Evolutionary conservation across 2,329 filamentous ascomycete species (phyloP).

Genomic region (Hirsutella minnesotensis): DNA sequence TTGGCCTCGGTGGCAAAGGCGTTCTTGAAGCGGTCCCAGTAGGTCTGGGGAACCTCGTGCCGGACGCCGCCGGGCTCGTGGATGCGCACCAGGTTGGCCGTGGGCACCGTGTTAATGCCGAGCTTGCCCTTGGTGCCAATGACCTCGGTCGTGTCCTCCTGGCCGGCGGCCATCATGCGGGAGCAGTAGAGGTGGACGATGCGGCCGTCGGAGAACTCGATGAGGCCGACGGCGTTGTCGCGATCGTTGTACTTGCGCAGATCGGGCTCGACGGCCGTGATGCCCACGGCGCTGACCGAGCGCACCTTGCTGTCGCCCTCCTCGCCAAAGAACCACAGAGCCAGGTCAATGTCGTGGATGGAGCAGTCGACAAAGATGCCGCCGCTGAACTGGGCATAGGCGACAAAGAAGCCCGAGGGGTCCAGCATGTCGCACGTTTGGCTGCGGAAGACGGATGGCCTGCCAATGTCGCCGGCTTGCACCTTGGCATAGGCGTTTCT

Average conservation of each 20-base stretch:
- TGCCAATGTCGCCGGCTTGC: slow-evolving; percentile 42
- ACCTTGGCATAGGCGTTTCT: slow-evolving; percentile 44
- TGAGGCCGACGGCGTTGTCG: slow-evolving; percentile 33
- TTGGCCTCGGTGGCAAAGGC: slow-evolving; percentile 53
- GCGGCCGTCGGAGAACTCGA: slow-evolving; percentile 52
- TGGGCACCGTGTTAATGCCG: slow-evolving; percentile 45
- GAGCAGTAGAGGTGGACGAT: slow-evolving; percentile 53
- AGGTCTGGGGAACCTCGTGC: slow-evolving; percentile 47
- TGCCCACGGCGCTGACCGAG: slow-evolving; percentile 16
- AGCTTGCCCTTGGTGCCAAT: slow-evolving; percentile 56
- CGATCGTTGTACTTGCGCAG: slow-evolving; percentile 15
- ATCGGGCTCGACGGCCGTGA: slow-evolving; percentile 15
- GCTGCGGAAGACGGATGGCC: slow-evolving; percentile 46
- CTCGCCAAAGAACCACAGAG: slow-evolving; percentile 17
- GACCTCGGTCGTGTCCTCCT: slow-evolving; percentile 56
- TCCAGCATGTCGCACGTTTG: slow-evolving; percentile 59
- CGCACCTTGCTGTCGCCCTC: slow-evolving; percentile 12
- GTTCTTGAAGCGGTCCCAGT: slow-evolving; percentile 49
- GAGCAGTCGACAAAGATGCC: slow-evolving; percentile 63
- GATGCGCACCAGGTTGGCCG: slow-evolving; percentile 40
- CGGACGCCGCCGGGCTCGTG: slow-evolving; percentile 35
- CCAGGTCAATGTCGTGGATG: slow-evolving; percentile 49
- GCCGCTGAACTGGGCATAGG: slow-evolving; percentile 50
- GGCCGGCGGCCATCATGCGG: slow-evolving; percentile 56
- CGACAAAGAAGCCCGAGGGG: slow-evolving; percentile 54